Evolutionary conservation across 176 grass and related monocot species (phyloP).

Genomic region (Pontederia paniculata): DNA sequence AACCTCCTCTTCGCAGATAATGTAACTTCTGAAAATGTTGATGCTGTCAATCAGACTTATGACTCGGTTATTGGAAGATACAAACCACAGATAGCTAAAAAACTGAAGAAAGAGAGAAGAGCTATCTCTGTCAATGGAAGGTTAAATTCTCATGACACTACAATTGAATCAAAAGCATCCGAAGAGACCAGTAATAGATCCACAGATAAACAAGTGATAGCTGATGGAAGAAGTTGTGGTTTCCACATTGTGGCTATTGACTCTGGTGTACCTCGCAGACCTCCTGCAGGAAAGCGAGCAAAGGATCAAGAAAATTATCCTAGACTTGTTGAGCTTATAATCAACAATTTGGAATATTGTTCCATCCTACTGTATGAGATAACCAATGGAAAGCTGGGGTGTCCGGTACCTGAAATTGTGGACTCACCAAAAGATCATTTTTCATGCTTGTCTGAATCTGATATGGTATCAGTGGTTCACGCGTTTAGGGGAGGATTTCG

Average conservation of each 20-base stretch:
- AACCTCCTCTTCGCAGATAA: conserved; percentile 59
- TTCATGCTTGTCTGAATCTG: conserved; percentile 35
- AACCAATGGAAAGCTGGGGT: conserved; percentile 67
- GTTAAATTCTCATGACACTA: conserved; percentile 36
- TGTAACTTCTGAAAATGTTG: conserved; percentile 54
- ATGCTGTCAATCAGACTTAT: conserved; percentile 39
- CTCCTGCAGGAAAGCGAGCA: conserved; percentile 57
- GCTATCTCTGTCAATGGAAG: conserved; percentile 60
- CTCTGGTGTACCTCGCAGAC: conserved; percentile 75
- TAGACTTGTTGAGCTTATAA: conserved; percentile 61
- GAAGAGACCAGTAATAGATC: conserved; percentile 9
- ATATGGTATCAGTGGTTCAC: conserved; percentile 43
- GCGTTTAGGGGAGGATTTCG: conserved; percentile 80
- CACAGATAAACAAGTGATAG: conserved; percentile 23
- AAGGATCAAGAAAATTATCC: conserved; percentile 90
- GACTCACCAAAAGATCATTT: conserved; percentile 29
- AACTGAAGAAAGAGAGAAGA: conserved; percentile 52
- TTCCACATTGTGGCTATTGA: conserved; percentile 81
- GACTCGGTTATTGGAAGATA: conserved; percentile 41
- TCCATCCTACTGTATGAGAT: conserved; percentile 78
- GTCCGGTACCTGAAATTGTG: conserved; percentile 36
- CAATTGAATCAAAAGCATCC: background rate
- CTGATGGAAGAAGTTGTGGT: conserved; percentile 27
- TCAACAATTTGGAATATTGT: conserved; percentile 70
- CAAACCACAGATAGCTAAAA: conserved; percentile 41